These are phyloP conservation scores for Phytopythium mirpurense DNA, from an alignment of 352 stramenopile species.

Conservation along the genomic window DNA sequence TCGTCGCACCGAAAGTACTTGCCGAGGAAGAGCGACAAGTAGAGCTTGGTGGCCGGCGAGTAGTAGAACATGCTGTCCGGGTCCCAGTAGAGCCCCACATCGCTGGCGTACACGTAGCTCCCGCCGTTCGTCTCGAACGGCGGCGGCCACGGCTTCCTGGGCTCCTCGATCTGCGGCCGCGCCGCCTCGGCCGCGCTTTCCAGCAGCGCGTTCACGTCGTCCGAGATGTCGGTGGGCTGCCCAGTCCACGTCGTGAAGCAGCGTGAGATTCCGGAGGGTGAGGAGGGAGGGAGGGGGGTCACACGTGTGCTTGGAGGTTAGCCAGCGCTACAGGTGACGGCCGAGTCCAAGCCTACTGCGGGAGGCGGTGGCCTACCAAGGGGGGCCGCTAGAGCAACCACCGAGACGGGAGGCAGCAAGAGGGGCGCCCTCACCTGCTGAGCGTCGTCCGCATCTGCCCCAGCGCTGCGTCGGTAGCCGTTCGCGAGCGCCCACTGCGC, in stretches of 20 bases:
- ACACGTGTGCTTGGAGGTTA: slow-evolving; percentile 4
- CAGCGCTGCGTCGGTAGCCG: slow-evolving; percentile 24
- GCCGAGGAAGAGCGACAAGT: slow-evolving; percentile 68
- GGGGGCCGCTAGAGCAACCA: neutral
- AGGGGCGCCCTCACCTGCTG: slow-evolving; percentile 40
- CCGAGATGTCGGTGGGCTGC: slow-evolving; percentile 28
- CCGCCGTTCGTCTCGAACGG: slow-evolving; percentile 77
- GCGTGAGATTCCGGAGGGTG: neutral
- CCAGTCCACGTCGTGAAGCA: neutral
- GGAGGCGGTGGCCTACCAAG: too few relatives aligned
- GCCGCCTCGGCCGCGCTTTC: slow-evolving; percentile 52
- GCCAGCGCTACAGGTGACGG: neutral
- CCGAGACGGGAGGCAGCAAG: slow-evolving; percentile 22
- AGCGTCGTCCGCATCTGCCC: slow-evolving; percentile 5
- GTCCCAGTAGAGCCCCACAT: slow-evolving; percentile 75
- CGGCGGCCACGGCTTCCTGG: slow-evolving; percentile 71
- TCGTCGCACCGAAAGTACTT: slow-evolving; percentile 49
- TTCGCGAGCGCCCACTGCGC: slow-evolving; percentile 79
- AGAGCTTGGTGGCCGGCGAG: slow-evolving; percentile 62
- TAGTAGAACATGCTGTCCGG: slow-evolving; percentile 85
- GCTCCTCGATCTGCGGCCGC: slow-evolving; percentile 46
- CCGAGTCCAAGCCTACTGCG: neutral
- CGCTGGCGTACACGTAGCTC: slow-evolving; percentile 65
- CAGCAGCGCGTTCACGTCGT: slow-evolving; percentile 62
- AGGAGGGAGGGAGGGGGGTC: neutral